Base-by-base conservation (phyloP, 164 flowering plant species). In the Protea cynaroides region DNA sequence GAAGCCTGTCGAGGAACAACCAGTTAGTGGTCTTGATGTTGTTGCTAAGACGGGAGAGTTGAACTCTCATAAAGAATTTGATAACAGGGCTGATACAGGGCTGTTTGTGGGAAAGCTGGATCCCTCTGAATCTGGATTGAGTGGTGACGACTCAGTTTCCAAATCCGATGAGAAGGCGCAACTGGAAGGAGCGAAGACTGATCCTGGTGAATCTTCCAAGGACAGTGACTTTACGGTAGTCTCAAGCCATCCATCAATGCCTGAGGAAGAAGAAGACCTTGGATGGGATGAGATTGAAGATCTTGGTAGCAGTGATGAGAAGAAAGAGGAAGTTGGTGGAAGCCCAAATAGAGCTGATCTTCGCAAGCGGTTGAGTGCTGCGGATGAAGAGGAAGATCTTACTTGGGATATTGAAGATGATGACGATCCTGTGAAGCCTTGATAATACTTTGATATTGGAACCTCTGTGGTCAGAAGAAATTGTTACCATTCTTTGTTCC, bases 261-360 rank as follows among this genome's bases (percentile, higher is more conserved):
- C 78, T 0, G 96, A 80, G 70, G 97, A 83, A 63, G 95, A 86
- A 23, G 98, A 90, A 52, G 69, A 29, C 34, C 34, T 88, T 62
- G 90, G 89, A 3, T 93, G 97, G 98, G 98, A 93, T 79, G 87
- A 89, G 71, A 87, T 93, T 75, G 97, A 90, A 69, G 90, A 90
- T 72, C 67, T 83, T 65, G 90, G 82, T 18, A 86, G 83, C 65
- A 66, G 44, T 43, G 89, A 84, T 70, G 92, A 84, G 64, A 78
- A 56, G 62, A 84, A 79, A 66, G 75, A 38, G 56, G 69, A 34
- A 13, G 46, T 36, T 19, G 59, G 67, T 65, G 79, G 74, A 4
- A 79, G 79, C 56, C 65, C 81, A 4, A 72, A 61, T 62, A 81
- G 64, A 65, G 74, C 54, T 72, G 94, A 82, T 72, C 57, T 87